These are phyloP conservation scores for Venturiaceae sp. DNA, from an alignment of 2,329 filamentous ascomycete genomes.

Conservation along the genomic window DNA sequence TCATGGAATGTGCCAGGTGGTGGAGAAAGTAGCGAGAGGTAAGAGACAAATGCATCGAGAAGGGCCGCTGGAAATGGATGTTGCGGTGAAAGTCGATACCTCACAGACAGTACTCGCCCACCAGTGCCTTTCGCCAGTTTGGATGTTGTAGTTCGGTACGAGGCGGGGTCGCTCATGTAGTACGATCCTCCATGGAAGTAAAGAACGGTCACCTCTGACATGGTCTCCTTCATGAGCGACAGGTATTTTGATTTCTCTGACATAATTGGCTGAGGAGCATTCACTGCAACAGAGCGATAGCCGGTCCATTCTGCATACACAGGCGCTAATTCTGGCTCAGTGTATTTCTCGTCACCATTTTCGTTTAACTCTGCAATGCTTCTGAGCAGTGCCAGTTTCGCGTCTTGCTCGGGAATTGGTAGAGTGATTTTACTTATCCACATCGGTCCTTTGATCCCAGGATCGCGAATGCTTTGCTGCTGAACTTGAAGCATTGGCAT, in stretches of 20 bases:
- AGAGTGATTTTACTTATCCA: slow-evolving; percentile 70
- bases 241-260: slow-evolving; percentile 56
- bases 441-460: slow-evolving; percentile 64
- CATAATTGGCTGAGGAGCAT: slow-evolving; percentile 21
- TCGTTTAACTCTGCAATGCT: slow-evolving; percentile 47
- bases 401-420: slow-evolving; percentile 46
- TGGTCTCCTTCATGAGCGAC: slow-evolving; percentile 58
- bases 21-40: slow-evolving; percentile 64
- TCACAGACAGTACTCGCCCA: slow-evolving; percentile 60
- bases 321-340: slow-evolving; percentile 42
- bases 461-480: slow-evolving; percentile 47
- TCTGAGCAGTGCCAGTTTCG: slow-evolving; percentile 47
- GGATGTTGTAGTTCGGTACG: slow-evolving; percentile 50
- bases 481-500: slow-evolving; percentile 54
- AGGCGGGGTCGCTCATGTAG: slow-evolving; percentile 60
- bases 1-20: slow-evolving; percentile 57
- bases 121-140: slow-evolving; percentile 56
- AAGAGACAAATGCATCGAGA: slow-evolving; percentile 62
- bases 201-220: slow-evolving; percentile 52
- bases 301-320: slow-evolving; percentile 72
- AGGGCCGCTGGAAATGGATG: slow-evolving; percentile 65
- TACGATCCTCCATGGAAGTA: slow-evolving; percentile 73
- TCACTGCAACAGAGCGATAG: slow-evolving; percentile 36
- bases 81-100: slow-evolving; percentile 68
- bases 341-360: slow-evolving; percentile 25